Conservation (phyloP, 345 rosid species). For the Lepidium sativum region DNA sequence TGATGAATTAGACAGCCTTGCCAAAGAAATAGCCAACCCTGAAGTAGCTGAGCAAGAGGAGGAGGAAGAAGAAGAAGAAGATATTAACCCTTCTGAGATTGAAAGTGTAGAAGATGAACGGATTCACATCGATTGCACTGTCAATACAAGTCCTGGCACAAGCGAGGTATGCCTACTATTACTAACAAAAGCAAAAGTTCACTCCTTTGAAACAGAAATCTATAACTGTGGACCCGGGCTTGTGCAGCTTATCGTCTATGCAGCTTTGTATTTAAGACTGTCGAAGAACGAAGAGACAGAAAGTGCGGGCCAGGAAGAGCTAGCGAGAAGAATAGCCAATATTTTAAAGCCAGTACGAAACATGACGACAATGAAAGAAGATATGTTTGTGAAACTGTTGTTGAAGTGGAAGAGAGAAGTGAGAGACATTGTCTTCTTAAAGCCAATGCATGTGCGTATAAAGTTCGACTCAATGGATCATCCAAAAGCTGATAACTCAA, state of each 20-base stretch:
- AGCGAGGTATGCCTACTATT: slow-evolving; percentile 59
- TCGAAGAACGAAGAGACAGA: slow-evolving; percentile 25
- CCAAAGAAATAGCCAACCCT: slow-evolving; percentile 43
- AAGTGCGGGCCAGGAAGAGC: slow-evolving; percentile 37
- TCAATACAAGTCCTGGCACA: slow-evolving; percentile 76
- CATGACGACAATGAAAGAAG: slow-evolving; percentile 27
- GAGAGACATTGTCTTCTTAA: slow-evolving; percentile 54
- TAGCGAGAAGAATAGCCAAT: slow-evolving; percentile 46
- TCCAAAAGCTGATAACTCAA: slow-evolving; percentile 60
- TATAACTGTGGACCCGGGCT: background rate
- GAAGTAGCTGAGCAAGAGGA: slow-evolving; percentile 40
- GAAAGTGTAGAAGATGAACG: slow-evolving; percentile 37
- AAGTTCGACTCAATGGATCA: slow-evolving; percentile 44
- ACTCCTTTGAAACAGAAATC: background rate
- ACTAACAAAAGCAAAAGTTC: background rate
- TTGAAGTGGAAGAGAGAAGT: slow-evolving; percentile 44
- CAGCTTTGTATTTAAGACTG: slow-evolving; percentile 63
- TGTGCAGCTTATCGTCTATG: slow-evolving; percentile 56
- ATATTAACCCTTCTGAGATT: slow-evolving; percentile 11
- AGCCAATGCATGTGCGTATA: slow-evolving; percentile 64
- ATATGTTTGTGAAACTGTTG: slow-evolving; percentile 48
- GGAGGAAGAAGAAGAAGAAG: slow-evolving; percentile 21
- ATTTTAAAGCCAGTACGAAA: slow-evolving; percentile 32
- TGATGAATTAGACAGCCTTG: slow-evolving; percentile 79
- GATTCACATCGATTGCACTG: slow-evolving; percentile 46